Evolutionary conservation across 352 stramenopile genomes (phyloP).

Genomic region (Halophytophthora batemanensis): DNA sequence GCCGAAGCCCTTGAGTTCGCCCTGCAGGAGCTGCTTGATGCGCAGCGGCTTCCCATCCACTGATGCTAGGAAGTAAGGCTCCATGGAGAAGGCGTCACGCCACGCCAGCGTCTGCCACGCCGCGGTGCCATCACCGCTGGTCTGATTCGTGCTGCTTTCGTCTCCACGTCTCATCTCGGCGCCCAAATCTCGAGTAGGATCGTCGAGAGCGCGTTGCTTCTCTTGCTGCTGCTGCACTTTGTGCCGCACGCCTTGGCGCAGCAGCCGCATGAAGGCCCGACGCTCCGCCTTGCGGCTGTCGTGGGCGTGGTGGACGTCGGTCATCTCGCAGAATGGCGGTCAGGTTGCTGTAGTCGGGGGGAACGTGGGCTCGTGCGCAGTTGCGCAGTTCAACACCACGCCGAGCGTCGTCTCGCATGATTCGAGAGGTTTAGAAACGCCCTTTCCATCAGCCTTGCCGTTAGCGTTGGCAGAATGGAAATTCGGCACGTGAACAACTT

Average conservation of each 20-base stretch:
- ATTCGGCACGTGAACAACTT: too few relatives aligned
- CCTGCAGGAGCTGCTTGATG: constrained; percentile 74
- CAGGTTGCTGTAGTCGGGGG: too few relatives aligned
- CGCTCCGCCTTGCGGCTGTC: constrained; percentile 27
- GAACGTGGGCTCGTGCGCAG: too few relatives aligned
- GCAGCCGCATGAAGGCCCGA: constrained; percentile 62
- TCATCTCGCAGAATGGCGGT: too few relatives aligned
- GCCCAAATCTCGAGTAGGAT: constrained; percentile 9
- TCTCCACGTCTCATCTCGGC: constrained; percentile 13
- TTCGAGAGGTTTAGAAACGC: too few relatives aligned
- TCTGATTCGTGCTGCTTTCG: constrained; percentile 5
- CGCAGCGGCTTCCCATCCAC: constrained; percentile 40
- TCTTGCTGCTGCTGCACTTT: constrained; percentile 35
- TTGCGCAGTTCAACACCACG: constrained; percentile 1
- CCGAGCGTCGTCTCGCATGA: not conserved
- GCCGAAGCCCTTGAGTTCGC: constrained; percentile 77
- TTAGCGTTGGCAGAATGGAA: too few relatives aligned
- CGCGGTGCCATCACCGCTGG: constrained; percentile 6
- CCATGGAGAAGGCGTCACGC: constrained; percentile 68
- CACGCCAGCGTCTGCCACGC: constrained; percentile 74
- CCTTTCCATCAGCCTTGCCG: too few relatives aligned
- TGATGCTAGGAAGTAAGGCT: constrained; percentile 56
- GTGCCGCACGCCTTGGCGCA: constrained; percentile 57
- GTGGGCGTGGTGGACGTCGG: too few relatives aligned
- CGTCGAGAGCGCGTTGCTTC: constrained; percentile 12